Percentiles rank a stretch among this genome's conserved stretches.
Evolutionary conservation across 805 yeast species (phyloP).

Genomic region (Saccharomyces eubayanus): DNA sequence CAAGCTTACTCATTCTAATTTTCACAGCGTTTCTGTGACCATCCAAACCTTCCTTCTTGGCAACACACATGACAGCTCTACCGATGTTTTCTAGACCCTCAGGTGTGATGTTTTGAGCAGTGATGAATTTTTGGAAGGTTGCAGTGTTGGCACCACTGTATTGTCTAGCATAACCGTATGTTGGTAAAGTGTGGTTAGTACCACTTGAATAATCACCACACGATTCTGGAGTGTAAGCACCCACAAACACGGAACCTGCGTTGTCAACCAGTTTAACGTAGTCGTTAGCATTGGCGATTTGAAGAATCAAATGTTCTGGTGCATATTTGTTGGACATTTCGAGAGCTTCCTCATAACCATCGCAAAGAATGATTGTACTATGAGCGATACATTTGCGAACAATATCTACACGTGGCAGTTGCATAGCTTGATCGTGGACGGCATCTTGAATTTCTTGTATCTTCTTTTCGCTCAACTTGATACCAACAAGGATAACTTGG

Average conservation of each 20-base stretch:
- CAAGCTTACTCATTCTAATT: constrained; percentile 80
- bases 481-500: constrained; percentile 87
- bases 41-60: constrained; percentile 93
- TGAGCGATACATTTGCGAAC: constrained; percentile 88
- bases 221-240: constrained; percentile 92
- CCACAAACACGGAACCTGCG: constrained; percentile 96
- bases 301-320: constrained; percentile 95
- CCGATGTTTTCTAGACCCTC: constrained; percentile 85
- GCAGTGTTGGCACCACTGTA: constrained; percentile 96
- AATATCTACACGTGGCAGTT: constrained; percentile 85
- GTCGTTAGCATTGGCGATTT: constrained; percentile 66
- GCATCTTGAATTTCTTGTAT: constrained; percentile 70
- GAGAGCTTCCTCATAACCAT: constrained; percentile 70
- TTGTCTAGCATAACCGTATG: constrained; percentile 96
- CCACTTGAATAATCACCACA: constrained; percentile 98
- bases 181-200: constrained; percentile 96
- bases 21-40: constrained; percentile 97
- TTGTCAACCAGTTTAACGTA: constrained; percentile 71
- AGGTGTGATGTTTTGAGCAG: constrained; percentile 83
- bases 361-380: constrained; percentile 70
- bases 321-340: constrained; percentile 85
- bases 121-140: constrained; percentile 90
- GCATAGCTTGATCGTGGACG: constrained; percentile 72
- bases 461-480: constrained; percentile 53
- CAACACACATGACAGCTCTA: constrained; percentile 91